phyloP scores from a whole-genome alignment of 1,284 basidiomycete species.

The Ceratobasidium sp. region DNA sequence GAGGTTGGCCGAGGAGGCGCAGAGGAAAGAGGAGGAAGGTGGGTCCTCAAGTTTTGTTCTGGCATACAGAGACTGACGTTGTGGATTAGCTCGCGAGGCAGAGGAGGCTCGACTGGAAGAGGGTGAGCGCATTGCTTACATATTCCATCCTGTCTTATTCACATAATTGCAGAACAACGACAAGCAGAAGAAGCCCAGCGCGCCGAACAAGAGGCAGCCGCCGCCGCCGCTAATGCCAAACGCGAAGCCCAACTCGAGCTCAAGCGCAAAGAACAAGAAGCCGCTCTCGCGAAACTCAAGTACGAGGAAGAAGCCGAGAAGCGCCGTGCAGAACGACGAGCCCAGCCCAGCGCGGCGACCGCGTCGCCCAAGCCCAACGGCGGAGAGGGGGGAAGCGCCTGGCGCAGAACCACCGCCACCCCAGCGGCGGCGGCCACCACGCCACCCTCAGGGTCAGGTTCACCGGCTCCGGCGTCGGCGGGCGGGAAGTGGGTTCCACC shows the following conservation, averaged over 20 bases:
- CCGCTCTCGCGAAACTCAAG: constrained; percentile 66
- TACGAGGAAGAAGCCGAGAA: constrained; percentile 85
- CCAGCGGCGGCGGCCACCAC: constrained; percentile 29
- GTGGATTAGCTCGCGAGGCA: constrained; percentile 64
- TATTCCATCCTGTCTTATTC: neutral
- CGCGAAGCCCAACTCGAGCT: constrained; percentile 41
- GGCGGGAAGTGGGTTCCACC: constrained; percentile 55
- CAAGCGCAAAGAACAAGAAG: constrained; percentile 75
- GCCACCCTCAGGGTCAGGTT: constrained; percentile 49
- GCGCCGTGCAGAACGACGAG: constrained; percentile 58
- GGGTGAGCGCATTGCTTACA: constrained; percentile 2
- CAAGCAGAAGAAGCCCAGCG: constrained; percentile 46
- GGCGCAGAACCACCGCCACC: constrained; percentile 28
- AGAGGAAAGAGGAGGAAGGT: constrained; percentile 59
- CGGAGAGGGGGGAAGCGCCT: constrained; percentile 16
- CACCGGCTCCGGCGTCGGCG: constrained; percentile 57
- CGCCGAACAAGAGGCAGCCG: constrained; percentile 67
- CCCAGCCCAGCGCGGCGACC: constrained; percentile 45
- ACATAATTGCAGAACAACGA: constrained; percentile 44
- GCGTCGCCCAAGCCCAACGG: constrained; percentile 33
- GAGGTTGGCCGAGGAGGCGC: constrained; percentile 65
- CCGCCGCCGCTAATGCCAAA: constrained; percentile 66
- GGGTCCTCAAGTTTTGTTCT: constrained; percentile 66
- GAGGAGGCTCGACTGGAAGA: constrained; percentile 65
- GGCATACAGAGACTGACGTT: neutral